Conservation (phyloP, 805 yeast species). For the Candida mattraensis region DNA sequence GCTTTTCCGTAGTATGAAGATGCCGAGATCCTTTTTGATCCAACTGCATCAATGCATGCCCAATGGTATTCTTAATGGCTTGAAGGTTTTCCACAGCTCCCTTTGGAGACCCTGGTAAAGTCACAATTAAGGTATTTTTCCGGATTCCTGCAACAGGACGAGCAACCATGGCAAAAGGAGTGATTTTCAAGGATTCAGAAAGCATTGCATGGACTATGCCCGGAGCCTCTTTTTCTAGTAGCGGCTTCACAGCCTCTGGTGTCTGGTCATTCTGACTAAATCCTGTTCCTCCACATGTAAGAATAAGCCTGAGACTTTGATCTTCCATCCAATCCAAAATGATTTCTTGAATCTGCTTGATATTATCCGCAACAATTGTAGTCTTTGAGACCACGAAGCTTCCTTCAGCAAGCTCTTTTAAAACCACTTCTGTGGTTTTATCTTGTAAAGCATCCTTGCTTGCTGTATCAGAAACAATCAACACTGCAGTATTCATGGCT, state of each 20-base stretch:
- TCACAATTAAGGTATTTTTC: constrained; percentile 38
- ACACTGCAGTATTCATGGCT: constrained; percentile 31
- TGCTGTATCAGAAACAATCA: constrained; percentile 46
- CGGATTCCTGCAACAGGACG: constrained; percentile 51
- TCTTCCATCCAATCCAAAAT: constrained; percentile 29
- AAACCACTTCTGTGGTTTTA: constrained; percentile 32
- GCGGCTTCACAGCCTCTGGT: constrained; percentile 48
- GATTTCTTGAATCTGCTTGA: constrained; percentile 30
- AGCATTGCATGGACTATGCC: constrained; percentile 52
- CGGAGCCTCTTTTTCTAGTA: constrained; percentile 45
- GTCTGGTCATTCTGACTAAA: constrained; percentile 45
- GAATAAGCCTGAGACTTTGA: constrained; percentile 30
- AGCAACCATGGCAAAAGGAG: constrained; percentile 49
- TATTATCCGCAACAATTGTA: constrained; percentile 39
- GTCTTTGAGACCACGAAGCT: constrained; percentile 13
- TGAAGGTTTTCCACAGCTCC: constrained; percentile 46
- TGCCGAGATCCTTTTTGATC: constrained; percentile 38
- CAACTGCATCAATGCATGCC: constrained; percentile 45
- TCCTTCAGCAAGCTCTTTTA: constrained; percentile 13
- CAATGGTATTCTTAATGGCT: constrained; percentile 38
- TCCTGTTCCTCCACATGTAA: constrained; percentile 59
- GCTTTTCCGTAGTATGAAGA: constrained; percentile 35
- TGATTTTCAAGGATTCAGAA: constrained; percentile 39
- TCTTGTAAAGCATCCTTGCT: constrained; percentile 33
- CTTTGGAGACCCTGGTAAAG: constrained; percentile 54